A percentile compares a stretch with the other conserved stretches of the same genome.
phyloP scores from a whole-genome alignment of 2,329 filamentous ascomycete genomes.

The Nigrospora oryzae region DNA sequence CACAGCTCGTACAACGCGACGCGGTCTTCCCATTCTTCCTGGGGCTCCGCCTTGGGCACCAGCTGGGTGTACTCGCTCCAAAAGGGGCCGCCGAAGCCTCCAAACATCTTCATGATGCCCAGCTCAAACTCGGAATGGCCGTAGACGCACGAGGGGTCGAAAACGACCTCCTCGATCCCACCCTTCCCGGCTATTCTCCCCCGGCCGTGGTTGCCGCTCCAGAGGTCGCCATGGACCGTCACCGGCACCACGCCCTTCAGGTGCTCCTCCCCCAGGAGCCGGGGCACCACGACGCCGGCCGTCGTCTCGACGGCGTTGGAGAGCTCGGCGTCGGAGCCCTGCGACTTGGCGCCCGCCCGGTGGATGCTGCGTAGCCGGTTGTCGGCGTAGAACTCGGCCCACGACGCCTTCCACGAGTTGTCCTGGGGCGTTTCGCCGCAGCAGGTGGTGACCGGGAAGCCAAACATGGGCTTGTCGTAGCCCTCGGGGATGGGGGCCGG shows the following conservation, averaged over 20 bases:
- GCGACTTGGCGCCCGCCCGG: conserved; percentile 43
- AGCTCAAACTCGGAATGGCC: conserved; percentile 85
- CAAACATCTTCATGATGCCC: conserved; percentile 96
- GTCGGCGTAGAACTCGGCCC: conserved; percentile 81
- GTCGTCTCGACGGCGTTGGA: conserved; percentile 55
- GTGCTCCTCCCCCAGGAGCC: conserved; percentile 62
- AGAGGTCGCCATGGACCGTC: conserved; percentile 85
- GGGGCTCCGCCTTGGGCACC: conserved; percentile 73
- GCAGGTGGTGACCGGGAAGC: conserved; percentile 78
- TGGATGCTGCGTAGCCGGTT: conserved; percentile 63
- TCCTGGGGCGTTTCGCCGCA: conserved; percentile 80
- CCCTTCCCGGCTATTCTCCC: conserved; percentile 49
- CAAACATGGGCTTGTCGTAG: conserved; percentile 57
- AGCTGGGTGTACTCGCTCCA: conserved; percentile 68
- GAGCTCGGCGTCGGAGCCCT: conserved; percentile 59
- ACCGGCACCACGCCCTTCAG: conserved; percentile 64
- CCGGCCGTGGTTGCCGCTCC: conserved; percentile 73
- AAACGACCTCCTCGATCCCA: conserved; percentile 65
- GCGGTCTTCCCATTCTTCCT: conserved; percentile 77
- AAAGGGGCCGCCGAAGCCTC: conserved; percentile 67
- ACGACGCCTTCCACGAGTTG: conserved; percentile 64
- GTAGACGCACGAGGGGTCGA: conserved; percentile 74
- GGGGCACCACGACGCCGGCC: conserved; percentile 59
- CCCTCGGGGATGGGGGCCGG: conserved; percentile 58
- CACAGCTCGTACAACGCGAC: conserved; percentile 74